Evolutionary conservation across 2,329 filamentous ascomycete genomes (phyloP).

Genomic region (Epichloe sibirici): DNA sequence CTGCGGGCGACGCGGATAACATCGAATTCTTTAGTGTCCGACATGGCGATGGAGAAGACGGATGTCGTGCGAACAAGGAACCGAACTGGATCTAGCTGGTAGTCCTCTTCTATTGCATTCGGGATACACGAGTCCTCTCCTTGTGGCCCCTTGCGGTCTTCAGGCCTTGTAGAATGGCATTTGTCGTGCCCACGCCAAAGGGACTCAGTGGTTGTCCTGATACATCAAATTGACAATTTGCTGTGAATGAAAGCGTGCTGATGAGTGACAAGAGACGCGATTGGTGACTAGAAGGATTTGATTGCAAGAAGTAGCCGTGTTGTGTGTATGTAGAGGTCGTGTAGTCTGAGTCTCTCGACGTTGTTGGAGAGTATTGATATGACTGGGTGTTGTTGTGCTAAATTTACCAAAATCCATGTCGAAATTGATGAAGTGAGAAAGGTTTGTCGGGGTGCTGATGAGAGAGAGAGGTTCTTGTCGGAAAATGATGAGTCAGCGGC

Average conservation of each 20-base stretch:
- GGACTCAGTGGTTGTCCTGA: not conserved
- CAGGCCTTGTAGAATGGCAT: not conserved
- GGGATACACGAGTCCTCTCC: not conserved
- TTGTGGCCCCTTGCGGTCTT: not conserved
- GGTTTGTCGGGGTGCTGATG: too few species aligned
- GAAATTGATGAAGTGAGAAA: too few species aligned
- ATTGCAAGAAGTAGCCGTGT: not conserved
- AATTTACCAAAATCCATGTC: too few species aligned
- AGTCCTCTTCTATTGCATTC: not conserved
- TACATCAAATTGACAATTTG: not conserved
- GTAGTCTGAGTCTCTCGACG: too few species aligned
- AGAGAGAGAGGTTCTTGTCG: too few species aligned
- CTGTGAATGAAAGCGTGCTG: not conserved
- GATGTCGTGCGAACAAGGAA: not conserved
- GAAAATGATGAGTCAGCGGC: too few species aligned
- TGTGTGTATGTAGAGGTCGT: too few species aligned
- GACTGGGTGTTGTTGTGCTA: too few species aligned
- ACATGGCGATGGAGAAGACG: conserved; percentile 10
- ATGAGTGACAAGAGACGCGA: not conserved
- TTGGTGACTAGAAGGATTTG: too few species aligned
- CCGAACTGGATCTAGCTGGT: not conserved
- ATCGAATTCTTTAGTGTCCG: conserved; percentile 28
- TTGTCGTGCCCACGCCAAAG: not conserved
- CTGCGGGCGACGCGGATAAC: conserved; percentile 30
- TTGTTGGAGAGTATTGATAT: too few species aligned